Percentiles rank a stretch among this genome's conserved stretches.
Evolutionary conservation across 352 stramenopile species (phyloP).

Genomic region (Blastocystis sp.): DNA sequence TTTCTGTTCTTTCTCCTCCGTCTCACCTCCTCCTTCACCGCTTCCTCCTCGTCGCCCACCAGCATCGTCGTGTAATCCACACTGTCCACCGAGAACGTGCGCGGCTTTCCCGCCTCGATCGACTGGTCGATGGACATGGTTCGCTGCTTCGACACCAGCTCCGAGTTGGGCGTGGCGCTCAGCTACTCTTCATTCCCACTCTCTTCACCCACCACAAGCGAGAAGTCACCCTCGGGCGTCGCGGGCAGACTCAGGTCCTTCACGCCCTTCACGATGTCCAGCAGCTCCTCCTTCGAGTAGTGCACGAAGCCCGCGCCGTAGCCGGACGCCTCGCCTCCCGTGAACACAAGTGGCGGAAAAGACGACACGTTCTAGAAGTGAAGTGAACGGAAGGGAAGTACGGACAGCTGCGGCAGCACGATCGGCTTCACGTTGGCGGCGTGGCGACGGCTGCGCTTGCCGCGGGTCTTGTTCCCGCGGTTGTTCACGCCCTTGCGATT

Average conservation of each 20-base stretch:
- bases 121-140: conserved; percentile 62
- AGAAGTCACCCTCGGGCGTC: conserved; percentile 16
- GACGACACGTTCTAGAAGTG: background rate
- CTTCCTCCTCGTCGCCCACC: conserved; percentile 52
- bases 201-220: background rate
- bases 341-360: conserved; percentile 62
- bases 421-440: conserved; percentile 17
- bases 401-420: conserved; percentile 14
- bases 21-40: conserved; percentile 64
- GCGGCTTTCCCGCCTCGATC: conserved; percentile 21
- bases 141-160: conserved; percentile 60
- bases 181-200: background rate
- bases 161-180: conserved; percentile 21
- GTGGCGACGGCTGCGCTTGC: background rate
- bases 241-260: conserved; percentile 21
- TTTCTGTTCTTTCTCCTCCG: conserved; percentile 12
- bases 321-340: background rate
- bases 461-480: background rate
- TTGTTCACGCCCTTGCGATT: background rate
- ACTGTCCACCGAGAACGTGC: conserved; percentile 51
- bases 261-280: conserved; percentile 35
- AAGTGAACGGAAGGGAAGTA: background rate
- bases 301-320: conserved; percentile 6
- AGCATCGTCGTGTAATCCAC: conserved; percentile 69
- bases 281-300: conserved; percentile 52